Evolutionary conservation across 306 rosid genomes (phyloP), one percentile per base, ranked within the genome.

Genomic region (Datisca glomerata): DNA sequence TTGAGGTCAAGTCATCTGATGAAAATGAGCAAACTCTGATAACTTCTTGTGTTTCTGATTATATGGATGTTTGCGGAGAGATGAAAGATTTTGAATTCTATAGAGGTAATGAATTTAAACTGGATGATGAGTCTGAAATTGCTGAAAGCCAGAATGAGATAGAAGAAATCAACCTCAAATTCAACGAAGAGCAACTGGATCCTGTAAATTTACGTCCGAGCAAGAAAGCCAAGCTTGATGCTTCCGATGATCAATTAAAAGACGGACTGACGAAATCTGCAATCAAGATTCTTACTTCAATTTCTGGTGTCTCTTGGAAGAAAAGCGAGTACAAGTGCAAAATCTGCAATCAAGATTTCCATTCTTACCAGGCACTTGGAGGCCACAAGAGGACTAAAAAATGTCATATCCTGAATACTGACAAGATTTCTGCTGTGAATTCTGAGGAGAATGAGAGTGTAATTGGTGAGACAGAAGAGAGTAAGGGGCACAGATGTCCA

Each of bases 301-400:
- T 28, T 28, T 12, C 33, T n/a, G n/a, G n/a, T n/a, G n/a, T n/a
- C 3, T 28, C 11, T 28, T 18, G 18, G 3, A 14, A 4, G 17
- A 38, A 38, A n/a, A n/a, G 9, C 19, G 43, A 6, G 43, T 38
- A n/a, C 18, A 38, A 38, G 8, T 38, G 43, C 43, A 38, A 38
- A 18, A 38, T n/a, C 19, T 38, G 43, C 18, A 5, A 5, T 18
- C 12, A 18, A 17, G 15, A 3, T 38, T 38, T 38, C 43, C 18
- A 18, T 11, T 38, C 43, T 14, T 38, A 38, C 15, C 43, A 38
- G 15, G 43, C 43, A 8, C 43, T 38, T 15, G 43, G 43, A 14
- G 43, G 43, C 43, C 43, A 38, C 21, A 31, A 31, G n/a, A 31
- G 13, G n/a, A 31, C 36, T 12, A 12, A 31, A 7, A 31, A 31